Percentiles rank a stretch among this genome's conserved stretches.
Conservation (phyloP, 108 stramenopile species). For the Cylindrotheca closterium region DNA sequence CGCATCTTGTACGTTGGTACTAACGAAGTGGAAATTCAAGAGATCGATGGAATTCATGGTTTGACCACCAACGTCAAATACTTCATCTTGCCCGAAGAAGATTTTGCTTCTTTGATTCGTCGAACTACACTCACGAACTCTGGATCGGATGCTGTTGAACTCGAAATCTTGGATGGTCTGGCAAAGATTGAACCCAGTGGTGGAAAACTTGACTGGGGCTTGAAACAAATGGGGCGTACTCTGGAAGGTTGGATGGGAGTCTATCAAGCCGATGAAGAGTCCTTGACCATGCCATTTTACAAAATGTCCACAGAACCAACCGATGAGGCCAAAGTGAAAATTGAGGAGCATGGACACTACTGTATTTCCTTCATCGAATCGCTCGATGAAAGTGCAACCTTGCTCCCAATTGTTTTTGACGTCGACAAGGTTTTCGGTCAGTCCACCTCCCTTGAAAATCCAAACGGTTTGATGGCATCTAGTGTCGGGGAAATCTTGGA, state of each 20-base stretch:
- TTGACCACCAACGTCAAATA: constrained; percentile 84
- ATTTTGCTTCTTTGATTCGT: constrained; percentile 86
- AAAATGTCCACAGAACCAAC: constrained; percentile 87
- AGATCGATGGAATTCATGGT: constrained; percentile 72
- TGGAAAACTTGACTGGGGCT: constrained; percentile 71
- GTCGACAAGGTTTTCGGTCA: constrained; percentile 87
- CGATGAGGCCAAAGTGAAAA: constrained; percentile 84
- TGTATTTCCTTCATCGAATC: constrained; percentile 85
- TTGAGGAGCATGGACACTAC: constrained; percentile 90
- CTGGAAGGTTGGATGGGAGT: constrained; percentile 97
- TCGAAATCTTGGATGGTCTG: constrained; percentile 87
- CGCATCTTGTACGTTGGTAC: constrained; percentile 90
- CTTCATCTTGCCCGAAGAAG: constrained; percentile 86
- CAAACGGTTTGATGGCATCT: constrained; percentile 51
- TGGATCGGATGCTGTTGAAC: constrained; percentile 50
- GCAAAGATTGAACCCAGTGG: constrained; percentile 89
- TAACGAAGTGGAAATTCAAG: constrained; percentile 91
- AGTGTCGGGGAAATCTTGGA: constrained; percentile 72
- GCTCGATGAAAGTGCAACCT: constrained; percentile 24
- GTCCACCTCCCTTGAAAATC: constrained; percentile 69
- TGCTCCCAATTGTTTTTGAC: constrained; percentile 93
- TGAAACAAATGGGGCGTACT: constrained; percentile 94
- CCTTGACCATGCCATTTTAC: constrained; percentile 88
- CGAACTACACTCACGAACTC: constrained; percentile 85
- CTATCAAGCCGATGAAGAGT: constrained; percentile 76